Evolutionary conservation across 2,329 filamentous ascomycete genomes (phyloP), one percentile per base, ranked within the genome.

Genomic region (Aspergillus eucalypticola): DNA sequence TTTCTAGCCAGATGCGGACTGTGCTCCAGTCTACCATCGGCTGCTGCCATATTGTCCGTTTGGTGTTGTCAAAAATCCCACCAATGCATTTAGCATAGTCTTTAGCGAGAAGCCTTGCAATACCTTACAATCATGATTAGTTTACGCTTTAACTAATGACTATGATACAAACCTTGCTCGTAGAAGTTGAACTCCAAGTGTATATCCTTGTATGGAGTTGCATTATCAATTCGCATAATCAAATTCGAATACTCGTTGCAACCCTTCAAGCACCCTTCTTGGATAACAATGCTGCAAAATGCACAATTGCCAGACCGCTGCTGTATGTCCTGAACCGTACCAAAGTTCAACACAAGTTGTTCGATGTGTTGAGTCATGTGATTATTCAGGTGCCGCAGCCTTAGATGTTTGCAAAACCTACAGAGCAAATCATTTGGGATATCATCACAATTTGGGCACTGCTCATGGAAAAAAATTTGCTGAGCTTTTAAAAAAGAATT

Each of bases 31-130:
- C 10, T 3, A 44, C 17, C 41, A 17, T 44, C 17, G 19, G 19
- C 19, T 17, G 41, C 17, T 17, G 29, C 29, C 10, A 35, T 35
- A 13, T 0, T 35, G 29, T 35, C 2, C 4, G 11, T 13, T 35
- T 35, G 29, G 29, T 7, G 6, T 0, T 7, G 11, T 13, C 10
- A 35, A 35, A 5, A 11, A 13, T 13, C 1, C 29, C 29, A 35
- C 29, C 29, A 25, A 25, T 25, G 23, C 23, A 0, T 7, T 25
- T 7, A 7, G 5, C 4, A 0, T 0, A 6, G n/a, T n/a, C n/a
- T n/a, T n/a, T n/a, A n/a, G n/a, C n/a, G n/a, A n/a, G n/a, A 25
- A 7, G 1, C 5, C 23, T 0, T 23, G 4, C 0, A 6, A 1
- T 0, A 23, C 6, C 23, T 32, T 32, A 32, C 10, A 32, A 32